Base-by-base conservation (phyloP, 768 basidiomycete species). In the Boletus tylopilopsis region DNA sequence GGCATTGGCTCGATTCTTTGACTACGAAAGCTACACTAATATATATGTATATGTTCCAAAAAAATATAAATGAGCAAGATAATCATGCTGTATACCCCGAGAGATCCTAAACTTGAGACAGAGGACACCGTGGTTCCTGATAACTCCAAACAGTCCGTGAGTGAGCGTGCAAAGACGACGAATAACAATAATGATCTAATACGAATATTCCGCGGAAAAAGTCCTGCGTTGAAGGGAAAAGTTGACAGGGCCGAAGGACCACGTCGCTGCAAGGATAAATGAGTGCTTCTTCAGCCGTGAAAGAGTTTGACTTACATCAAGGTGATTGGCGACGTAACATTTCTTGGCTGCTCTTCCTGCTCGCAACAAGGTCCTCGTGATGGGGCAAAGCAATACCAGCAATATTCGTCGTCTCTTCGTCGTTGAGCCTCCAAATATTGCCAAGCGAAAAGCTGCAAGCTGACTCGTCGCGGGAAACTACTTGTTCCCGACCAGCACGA, bases 341-440 rank as follows among this genome's bases (percentile, higher is more conserved):
- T 58, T 79, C 77, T 25, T 66, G 66, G 50, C 70, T 74, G 36
- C 49, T 70, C 45, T 69, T 74, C 59, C 71, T 65, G 59, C 72
- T 69, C 65, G 70, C 66, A 59, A 67, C 42, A 16, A 71, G 60
- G 27, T 71, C 70, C 50, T 68, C 68, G n/a, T 61, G 69, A 38
- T 71, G 70, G 4, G 78, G 73, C 33, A 81, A 60, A 1, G 77
- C 71, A 50, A 81, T 76, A 3, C 74, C 74, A 36, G 75, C 73
- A 6, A 83, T 65, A 25, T 72, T 75, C 55, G 77, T 78, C 60
- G 73, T 80, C 67, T 90, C 87, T 58, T 87, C 84, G 18, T 83
- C 82, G 50, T 86, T 86, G 34, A 90, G 59, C 44, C 74, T 75
- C 87, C 87, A 90, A 47, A 90, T 90, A 51, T 80, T 87, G 16